phyloP scores from a whole-genome alignment of 202 grass and related monocot genomes.

The Musa balbisiana region DNA sequence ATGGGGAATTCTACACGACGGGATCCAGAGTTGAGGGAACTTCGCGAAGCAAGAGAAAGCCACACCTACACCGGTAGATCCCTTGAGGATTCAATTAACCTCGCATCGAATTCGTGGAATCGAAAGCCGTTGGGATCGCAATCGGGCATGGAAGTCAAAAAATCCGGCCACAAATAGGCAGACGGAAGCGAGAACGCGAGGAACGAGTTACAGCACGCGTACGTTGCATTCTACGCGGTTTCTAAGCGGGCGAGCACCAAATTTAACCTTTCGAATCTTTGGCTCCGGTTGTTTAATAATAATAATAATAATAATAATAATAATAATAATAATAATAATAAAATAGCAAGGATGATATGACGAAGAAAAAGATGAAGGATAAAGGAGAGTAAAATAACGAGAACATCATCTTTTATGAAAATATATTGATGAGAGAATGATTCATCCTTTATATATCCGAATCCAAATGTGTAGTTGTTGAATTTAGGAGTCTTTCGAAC shows the following conservation, averaged over 20 bases:
- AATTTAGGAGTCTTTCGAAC: too few relatives aligned
- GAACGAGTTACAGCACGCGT: background rate
- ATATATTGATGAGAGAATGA: too few relatives aligned
- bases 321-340: too few relatives aligned
- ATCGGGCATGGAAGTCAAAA: background rate
- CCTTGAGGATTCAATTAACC: background rate
- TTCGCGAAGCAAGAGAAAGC: background rate
- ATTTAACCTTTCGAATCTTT: background rate
- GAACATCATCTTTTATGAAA: too few relatives aligned
- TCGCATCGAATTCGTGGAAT: background rate
- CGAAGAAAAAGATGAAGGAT: too few relatives aligned
- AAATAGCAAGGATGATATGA: too few relatives aligned
- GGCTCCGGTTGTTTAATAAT: background rate
- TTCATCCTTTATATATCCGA: too few relatives aligned
- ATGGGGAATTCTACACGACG: background rate
- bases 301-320: too few relatives aligned
- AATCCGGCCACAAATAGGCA: background rate
- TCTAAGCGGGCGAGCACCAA: background rate
- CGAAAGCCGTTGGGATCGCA: background rate
- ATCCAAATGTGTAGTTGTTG: too few relatives aligned
- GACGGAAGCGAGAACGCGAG: background rate
- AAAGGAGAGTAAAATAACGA: too few relatives aligned
- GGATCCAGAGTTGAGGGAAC: too few relatives aligned
- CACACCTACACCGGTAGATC: background rate
- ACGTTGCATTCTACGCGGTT: background rate